A percentile compares a stretch with the other conserved stretches of the same genome.
Evolutionary conservation across 805 yeast genomes (phyloP).

Genomic region (Cyberlindnera saturnus): DNA sequence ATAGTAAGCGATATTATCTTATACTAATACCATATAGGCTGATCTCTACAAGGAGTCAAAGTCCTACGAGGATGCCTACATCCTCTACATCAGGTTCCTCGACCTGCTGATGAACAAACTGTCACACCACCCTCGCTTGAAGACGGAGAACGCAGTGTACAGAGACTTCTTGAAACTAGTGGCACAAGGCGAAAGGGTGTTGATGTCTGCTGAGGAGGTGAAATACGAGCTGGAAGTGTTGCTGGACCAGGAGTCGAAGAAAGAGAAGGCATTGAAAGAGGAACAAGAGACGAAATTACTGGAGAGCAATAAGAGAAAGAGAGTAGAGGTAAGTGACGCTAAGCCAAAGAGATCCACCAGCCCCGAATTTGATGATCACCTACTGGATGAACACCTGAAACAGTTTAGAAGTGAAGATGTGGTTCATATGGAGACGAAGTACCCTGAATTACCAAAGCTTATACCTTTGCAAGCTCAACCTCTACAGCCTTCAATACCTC

Average conservation of each 20-base stretch:
- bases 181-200: neutral
- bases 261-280: constrained; percentile 28
- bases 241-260: constrained; percentile 8
- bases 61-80: constrained; percentile 44
- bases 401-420: constrained; percentile 4
- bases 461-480: constrained; percentile 2
- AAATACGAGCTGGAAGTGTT: neutral
- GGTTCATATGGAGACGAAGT: constrained; percentile 8
- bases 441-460: constrained; percentile 14
- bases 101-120: constrained; percentile 47
- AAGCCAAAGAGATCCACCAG: neutral
- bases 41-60: constrained; percentile 37
- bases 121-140: constrained; percentile 40
- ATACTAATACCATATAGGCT: constrained; percentile 27
- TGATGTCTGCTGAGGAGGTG: constrained; percentile 19
- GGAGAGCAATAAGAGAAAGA: constrained; percentile 21
- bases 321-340: constrained; percentile 1
- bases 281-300: constrained; percentile 17
- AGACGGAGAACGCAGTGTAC: constrained; percentile 15
- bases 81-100: constrained; percentile 51
- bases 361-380: constrained; percentile 16
- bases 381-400: constrained; percentile 13
- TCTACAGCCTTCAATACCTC: constrained; percentile 4
- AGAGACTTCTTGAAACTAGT: constrained; percentile 12
- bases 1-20: too few relatives aligned